Base-by-base conservation (phyloP, 106 monocot species). In the Xerophyta viscosa region DNA sequence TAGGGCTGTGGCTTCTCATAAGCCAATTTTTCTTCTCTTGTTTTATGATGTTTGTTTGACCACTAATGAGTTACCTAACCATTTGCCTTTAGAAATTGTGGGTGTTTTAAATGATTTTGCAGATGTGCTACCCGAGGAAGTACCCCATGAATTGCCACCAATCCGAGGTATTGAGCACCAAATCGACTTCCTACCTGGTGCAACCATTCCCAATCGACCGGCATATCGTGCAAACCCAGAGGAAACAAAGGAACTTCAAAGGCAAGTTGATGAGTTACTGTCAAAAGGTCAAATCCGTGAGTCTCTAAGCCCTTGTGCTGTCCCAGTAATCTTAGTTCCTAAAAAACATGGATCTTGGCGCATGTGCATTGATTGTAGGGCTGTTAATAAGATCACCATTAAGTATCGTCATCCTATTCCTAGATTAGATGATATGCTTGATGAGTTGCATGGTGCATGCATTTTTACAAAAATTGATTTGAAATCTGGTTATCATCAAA, bases 91-190 rank as follows among this genome's bases (percentile, higher is more conserved):
- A 10, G 4, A 1, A 46, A 20, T 46, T 19, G 8, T n/a, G 46
- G 19, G 22, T 13, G 1, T 46, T 46, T 46, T 46, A 20, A 8
- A 46, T 17, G 46, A n/a, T 0, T 46, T 18, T 46, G 46, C 15
- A 7, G 46, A 46, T 20, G 46, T 46, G 11, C 22, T 46, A 17
- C 46, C 46, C 8, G n/a, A 46, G 8, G 46, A 46, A 20, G n/a
- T 46, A n/a, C 46, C 18, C 8, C 1, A n/a, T 1, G 46, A 20
- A 20, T 18, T 46, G n/a, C 46, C 46, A 46, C 46, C 18, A 46
- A 46, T 18, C 8, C 19, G 46, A n/a, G 46, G 46, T 8, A 20
- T 46, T 46, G 46, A 20, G 46, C 46, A 46, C 22, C 46, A 46
- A 46, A 20, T 46, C 22, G 19, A 46, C 2, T 19, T 46, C 8